phyloP scores from a whole-genome alignment of 257 asterid species.

The Ocimum tenuiflorum region DNA sequence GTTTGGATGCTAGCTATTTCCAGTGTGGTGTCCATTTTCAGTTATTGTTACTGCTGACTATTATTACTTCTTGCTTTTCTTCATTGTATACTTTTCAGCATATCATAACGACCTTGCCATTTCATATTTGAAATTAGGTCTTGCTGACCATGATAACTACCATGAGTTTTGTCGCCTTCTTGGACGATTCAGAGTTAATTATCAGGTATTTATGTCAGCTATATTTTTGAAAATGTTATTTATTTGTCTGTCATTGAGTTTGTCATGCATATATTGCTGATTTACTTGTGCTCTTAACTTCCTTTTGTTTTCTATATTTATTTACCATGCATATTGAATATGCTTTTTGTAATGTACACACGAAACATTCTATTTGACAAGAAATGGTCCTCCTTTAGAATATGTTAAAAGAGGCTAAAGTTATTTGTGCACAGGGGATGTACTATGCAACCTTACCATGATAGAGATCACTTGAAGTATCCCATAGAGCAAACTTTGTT shows the following conservation, averaged over 20 bases:
- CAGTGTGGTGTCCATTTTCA: not conserved
- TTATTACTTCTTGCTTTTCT: constrained; percentile 4
- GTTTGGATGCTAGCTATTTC: not conserved
- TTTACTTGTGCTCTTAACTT: not conserved
- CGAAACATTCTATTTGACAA: not conserved
- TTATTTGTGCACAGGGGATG: not conserved
- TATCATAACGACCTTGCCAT: constrained; percentile 3
- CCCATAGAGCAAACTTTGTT: not conserved
- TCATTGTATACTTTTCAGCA: constrained; percentile 8
- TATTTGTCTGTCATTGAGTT: not conserved
- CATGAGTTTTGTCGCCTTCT: constrained; percentile 98
- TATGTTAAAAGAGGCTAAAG: not conserved
- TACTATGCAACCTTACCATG: not conserved
- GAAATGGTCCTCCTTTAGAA: not conserved
- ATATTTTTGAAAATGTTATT: constrained; percentile 1
- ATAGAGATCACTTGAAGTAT: not conserved
- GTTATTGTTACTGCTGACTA: constrained; percentile 6
- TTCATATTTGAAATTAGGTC: constrained; percentile 45
- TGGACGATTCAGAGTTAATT: constrained; percentile 93
- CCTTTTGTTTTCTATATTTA: not conserved
- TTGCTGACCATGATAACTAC: constrained; percentile 93
- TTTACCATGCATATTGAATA: not conserved
- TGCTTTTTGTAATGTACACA: not conserved
- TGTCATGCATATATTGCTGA: not conserved
- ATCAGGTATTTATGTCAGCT: constrained; percentile 54